Conservation (phyloP, 148 eudicot genomes). For the Heliosperma pusillum region DNA sequence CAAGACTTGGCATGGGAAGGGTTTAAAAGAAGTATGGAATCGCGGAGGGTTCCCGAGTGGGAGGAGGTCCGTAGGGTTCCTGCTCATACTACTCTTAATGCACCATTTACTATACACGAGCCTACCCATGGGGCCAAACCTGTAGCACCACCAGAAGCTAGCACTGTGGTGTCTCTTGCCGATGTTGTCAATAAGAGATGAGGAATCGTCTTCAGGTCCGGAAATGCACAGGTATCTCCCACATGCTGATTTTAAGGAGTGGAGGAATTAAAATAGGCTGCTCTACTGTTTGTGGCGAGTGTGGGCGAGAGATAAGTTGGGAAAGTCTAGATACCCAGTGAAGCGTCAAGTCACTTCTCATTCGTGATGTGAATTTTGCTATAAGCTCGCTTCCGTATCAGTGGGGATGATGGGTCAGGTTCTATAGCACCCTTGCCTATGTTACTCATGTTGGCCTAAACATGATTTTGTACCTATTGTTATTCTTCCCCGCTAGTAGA, state of each 20-base stretch:
- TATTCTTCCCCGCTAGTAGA: neutral
- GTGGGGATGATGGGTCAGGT: neutral
- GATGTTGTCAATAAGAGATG: constrained; percentile 20
- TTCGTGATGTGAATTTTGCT: neutral
- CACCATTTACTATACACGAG: constrained; percentile 16
- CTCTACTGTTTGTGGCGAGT: constrained; percentile 78
- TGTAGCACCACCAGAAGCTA: constrained; percentile 15
- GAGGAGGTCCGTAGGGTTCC: constrained; percentile 67
- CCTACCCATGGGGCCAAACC: constrained; percentile 20
- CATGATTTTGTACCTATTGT: neutral
- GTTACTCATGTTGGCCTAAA: neutral
- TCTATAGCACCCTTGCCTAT: neutral
- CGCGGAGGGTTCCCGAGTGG: constrained; percentile 34
- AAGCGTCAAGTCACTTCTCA: neutral
- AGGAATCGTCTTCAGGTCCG: constrained; percentile 42
- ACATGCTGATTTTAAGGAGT: constrained; percentile 60
- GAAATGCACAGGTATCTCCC: constrained; percentile 65
- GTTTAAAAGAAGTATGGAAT: constrained; percentile 51
- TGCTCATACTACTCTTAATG: constrained; percentile 19
- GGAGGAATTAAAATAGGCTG: constrained; percentile 66
- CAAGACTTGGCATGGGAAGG: constrained; percentile 99
- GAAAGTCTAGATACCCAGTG: constrained; percentile 37
- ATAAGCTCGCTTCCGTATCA: neutral
- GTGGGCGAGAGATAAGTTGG: constrained; percentile 71
- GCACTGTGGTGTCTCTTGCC: constrained; percentile 12